Conservation (phyloP, 768 basidiomycete species). For the Brasilioporus rufonigricans region DNA sequence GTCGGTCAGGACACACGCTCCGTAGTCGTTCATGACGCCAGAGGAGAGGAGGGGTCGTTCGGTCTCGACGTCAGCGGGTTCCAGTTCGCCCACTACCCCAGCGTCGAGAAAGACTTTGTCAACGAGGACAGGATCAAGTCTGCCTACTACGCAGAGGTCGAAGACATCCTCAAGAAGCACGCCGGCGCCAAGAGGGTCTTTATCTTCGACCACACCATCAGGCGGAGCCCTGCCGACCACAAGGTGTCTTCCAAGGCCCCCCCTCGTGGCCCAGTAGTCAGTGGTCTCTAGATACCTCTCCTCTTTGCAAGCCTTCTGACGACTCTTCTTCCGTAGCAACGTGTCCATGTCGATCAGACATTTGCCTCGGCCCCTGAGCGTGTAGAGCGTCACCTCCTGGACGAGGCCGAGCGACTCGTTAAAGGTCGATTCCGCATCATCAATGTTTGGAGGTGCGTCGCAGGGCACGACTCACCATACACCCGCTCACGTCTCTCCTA, state of each 20-base stretch:
- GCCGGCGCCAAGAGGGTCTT: slow-evolving; percentile 39
- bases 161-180: slow-evolving; percentile 39
- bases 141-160: slow-evolving; percentile 42
- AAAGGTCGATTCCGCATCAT: slow-evolving; percentile 42
- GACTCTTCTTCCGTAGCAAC: slow-evolving; percentile 22
- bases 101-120: slow-evolving; percentile 37
- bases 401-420: slow-evolving; percentile 42
- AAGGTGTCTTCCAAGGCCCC: not conserved
- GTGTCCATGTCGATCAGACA: slow-evolving; percentile 48
- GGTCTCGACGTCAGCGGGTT: slow-evolving; percentile 47
- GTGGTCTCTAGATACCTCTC: slow-evolving; percentile 3
- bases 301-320: not conserved
- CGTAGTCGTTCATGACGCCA: slow-evolving; percentile 30
- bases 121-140: slow-evolving; percentile 38
- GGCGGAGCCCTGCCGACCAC: slow-evolving; percentile 22
- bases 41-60: slow-evolving; percentile 28
- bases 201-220: slow-evolving; percentile 46
- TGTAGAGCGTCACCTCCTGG: slow-evolving; percentile 37
- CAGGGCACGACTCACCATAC: too few relatives aligned
- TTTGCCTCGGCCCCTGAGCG: slow-evolving; percentile 35
- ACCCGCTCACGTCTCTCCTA: slow-evolving; percentile 2
- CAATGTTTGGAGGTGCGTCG: slow-evolving; percentile 42
- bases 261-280: slow-evolving; percentile 35
- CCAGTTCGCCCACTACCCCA: slow-evolving; percentile 34
- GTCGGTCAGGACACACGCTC: slow-evolving; percentile 22